Conservation (phyloP, 345 rosid species). For the Eutrema yunnanense region DNA sequence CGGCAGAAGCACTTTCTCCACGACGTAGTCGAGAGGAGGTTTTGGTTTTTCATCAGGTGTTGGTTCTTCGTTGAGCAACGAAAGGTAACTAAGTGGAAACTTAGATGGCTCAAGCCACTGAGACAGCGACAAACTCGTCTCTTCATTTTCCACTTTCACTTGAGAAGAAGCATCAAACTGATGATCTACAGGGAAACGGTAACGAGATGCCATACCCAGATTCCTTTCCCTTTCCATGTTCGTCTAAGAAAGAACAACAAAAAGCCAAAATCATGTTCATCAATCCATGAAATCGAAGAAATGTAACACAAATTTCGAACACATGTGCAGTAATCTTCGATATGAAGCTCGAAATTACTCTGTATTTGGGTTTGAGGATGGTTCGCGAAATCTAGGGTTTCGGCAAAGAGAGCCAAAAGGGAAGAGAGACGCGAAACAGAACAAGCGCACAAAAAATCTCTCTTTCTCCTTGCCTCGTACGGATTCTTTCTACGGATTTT, state of each 20-base stretch:
- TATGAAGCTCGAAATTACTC: too few species aligned
- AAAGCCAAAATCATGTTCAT: not conserved
- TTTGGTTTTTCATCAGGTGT: not conserved
- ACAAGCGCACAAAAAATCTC: too few species aligned
- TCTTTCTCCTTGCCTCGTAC: too few species aligned
- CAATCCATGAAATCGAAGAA: not conserved
- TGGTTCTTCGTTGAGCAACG: conserved; percentile 18
- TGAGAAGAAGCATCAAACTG: not conserved
- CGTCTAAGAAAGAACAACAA: too few species aligned
- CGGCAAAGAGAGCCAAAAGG: too few species aligned
- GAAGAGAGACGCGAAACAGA: too few species aligned
- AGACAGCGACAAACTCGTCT: not conserved
- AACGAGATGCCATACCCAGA: not conserved
- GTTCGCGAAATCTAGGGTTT: too few species aligned
- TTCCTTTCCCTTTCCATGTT: not conserved
- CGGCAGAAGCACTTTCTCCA: not conserved
- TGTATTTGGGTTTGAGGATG: too few species aligned
- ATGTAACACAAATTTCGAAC: not conserved
- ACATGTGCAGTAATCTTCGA: too few species aligned
- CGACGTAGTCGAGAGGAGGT: too few species aligned
- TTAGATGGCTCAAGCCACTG: conserved; percentile 25
- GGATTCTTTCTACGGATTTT: too few species aligned
- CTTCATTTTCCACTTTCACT: not conserved
- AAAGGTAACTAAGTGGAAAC: conserved; percentile 14
- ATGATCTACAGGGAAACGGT: too few species aligned